Conservation (phyloP, 768 basidiomycete species). For the Naganishia vaughanmartiniae region DNA sequence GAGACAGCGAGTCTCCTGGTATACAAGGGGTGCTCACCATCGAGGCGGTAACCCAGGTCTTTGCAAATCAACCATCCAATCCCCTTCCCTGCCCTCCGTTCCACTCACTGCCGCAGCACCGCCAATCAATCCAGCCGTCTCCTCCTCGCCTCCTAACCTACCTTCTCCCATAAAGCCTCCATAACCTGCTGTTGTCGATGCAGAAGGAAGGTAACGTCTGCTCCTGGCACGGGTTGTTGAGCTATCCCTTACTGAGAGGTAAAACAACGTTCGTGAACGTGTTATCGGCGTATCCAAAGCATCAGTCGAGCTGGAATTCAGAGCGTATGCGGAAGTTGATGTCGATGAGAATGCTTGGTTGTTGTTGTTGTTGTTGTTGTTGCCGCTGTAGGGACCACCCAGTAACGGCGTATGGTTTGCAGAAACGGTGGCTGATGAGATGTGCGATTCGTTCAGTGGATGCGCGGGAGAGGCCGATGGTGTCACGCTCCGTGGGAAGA, state of each 20-base stretch:
- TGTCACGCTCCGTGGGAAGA: slow-evolving; percentile 17
- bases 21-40: slow-evolving; percentile 60
- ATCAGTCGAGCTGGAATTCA: not conserved
- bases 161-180: slow-evolving; percentile 6
- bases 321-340: not conserved
- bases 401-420: not conserved
- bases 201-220: slow-evolving; percentile 29
- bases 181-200: slow-evolving; percentile 3
- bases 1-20: slow-evolving; percentile 17
- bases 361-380: not conserved
- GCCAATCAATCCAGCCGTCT: slow-evolving; percentile 65
- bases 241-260: slow-evolving; percentile 31
- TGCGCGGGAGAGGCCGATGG: not conserved
- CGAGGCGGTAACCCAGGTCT: slow-evolving; percentile 68
- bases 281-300: slow-evolving; percentile 17
- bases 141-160: slow-evolving; percentile 51
- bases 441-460: slow-evolving; percentile 7
- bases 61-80: slow-evolving; percentile 58
- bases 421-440: not conserved
- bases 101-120: no score
- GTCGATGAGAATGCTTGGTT: not conserved
- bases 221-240: slow-evolving; percentile 29
- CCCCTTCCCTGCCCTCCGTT: slow-evolving; percentile 32
- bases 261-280: slow-evolving; percentile 29
- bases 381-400: not conserved